Evolutionary conservation across 2,329 filamentous ascomycete genomes (phyloP), one percentile per base, ranked within the genome.

Genomic region (Chaetomium olivaceum): DNA sequence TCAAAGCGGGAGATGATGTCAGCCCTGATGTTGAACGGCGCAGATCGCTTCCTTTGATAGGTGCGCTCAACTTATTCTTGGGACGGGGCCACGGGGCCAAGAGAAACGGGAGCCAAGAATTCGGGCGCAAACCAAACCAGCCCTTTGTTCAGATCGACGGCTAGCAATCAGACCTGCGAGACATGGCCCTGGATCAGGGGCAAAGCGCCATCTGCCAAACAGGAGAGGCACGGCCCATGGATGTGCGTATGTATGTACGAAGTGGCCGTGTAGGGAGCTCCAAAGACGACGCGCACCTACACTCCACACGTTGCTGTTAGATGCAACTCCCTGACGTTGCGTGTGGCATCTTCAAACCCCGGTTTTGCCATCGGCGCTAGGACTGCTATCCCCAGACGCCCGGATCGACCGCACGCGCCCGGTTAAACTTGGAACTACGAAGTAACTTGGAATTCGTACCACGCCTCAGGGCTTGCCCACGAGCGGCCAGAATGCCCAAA

Each of bases 1-100:
- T 43, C 11, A 27, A 52, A 52, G 50, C 23, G 51, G 27, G 25
- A 50, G 55, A 64, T 71, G 69, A 70, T 70, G 69, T 70, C 68
- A 70, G 64, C 39, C 25, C 43, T 12, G 21, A 52, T 21, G n/a
- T 43, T 23, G 48, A 48, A 25, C 5, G 9, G 21, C 36, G 67
- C 61, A 50, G 60, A 65, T 68, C 54, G n/a, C 31, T 19, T n/a
- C 6, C 33, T 46, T 66, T 67, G 66, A 68, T 69, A 68, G 67
- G 69, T 57, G 67, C 43, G 16, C 54, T 7, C 43, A 46, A 29
- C n/a, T 62, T 57, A 21, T 23, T 43, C 50, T 57, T 64, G 64
- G 61, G 61, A 67, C 65, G 46, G 55, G 29, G 29, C 60, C 27
- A 67, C 65, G 46, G 55, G 29, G 29, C 60, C 27, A 11, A 54